Conservation (phyloP, 208 protist species). For the Trypanosoma theileri region DNA sequence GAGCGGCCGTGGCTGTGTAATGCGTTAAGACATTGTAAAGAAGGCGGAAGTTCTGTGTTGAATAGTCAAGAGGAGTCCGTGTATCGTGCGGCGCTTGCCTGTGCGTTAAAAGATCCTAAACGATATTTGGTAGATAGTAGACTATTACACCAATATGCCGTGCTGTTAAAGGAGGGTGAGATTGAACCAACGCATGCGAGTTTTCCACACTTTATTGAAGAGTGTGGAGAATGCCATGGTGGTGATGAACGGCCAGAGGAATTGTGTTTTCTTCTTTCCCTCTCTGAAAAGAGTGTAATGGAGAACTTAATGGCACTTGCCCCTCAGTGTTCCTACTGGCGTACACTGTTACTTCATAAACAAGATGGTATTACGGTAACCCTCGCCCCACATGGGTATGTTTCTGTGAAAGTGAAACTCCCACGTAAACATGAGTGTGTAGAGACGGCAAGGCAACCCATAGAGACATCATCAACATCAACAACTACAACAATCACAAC, state of each 20-base stretch:
- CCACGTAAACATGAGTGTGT: slow-evolving; percentile 66
- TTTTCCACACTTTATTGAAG: slow-evolving; percentile 76
- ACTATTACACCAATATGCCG: slow-evolving; percentile 62
- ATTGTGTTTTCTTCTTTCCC: slow-evolving; percentile 52
- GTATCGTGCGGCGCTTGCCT: slow-evolving; percentile 27
- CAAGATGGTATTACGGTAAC: slow-evolving; percentile 22
- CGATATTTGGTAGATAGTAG: slow-evolving; percentile 67
- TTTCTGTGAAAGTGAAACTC: slow-evolving; percentile 57
- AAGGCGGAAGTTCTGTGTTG: background rate
- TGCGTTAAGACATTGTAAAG: slow-evolving; percentile 10
- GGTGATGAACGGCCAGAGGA: slow-evolving; percentile 34
- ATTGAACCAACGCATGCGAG: slow-evolving; percentile 41
- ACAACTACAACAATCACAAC: background rate
- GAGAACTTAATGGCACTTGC: slow-evolving; percentile 49
- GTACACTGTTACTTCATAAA: slow-evolving; percentile 44
- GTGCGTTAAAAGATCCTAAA: slow-evolving; percentile 54
- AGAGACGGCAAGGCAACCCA: slow-evolving; percentile 19
- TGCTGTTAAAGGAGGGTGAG: slow-evolving; percentile 41
- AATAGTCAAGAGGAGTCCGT: background rate
- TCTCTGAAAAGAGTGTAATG: slow-evolving; percentile 21
- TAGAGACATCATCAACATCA: background rate
- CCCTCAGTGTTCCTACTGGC: slow-evolving; percentile 73
- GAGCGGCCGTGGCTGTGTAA: slow-evolving; percentile 52
- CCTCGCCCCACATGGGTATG: slow-evolving; percentile 40
- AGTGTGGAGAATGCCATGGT: slow-evolving; percentile 79